Conservation (phyloP, 2,329 filamentous ascomycete species). For the Lasiodiplodia gonubiensis region DNA sequence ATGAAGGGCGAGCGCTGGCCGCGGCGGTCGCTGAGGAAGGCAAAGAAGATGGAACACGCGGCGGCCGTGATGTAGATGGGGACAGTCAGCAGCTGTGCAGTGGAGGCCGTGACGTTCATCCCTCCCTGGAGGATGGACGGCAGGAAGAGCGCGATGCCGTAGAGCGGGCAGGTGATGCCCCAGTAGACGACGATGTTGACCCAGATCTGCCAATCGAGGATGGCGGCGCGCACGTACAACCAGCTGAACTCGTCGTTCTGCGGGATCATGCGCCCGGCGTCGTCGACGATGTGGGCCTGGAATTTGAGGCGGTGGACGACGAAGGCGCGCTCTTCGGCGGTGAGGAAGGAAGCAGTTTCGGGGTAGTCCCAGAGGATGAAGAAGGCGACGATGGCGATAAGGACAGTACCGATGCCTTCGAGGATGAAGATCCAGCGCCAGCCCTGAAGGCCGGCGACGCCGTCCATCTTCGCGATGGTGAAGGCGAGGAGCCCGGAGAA, state of each 20-base stretch:
- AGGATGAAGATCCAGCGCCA: conserved; percentile 39
- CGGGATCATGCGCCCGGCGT: conserved; percentile 27
- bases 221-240: conserved; percentile 5
- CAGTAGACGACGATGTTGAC: conserved; percentile 16
- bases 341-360: conserved; percentile 33
- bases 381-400: conserved; percentile 34
- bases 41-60: conserved; percentile 35
- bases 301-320: conserved; percentile 34
- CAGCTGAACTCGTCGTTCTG: conserved; percentile 14
- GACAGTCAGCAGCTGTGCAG: conserved; percentile 40
- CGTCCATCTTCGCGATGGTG: conserved; percentile 64
- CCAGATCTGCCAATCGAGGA: conserved; percentile 21
- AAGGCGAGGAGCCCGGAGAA: conserved; percentile 63
- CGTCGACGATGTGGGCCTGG: conserved; percentile 1
- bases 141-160: conserved; percentile 46
- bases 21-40: conserved; percentile 36
- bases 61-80: conserved; percentile 38
- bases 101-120: conserved; percentile 37
- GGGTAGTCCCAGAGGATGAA: conserved; percentile 67
- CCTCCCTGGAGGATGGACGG: conserved; percentile 31
- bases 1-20: conserved; percentile 39
- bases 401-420: conserved; percentile 30
- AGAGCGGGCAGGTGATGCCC: conserved; percentile 32
- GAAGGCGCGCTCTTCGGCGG: conserved; percentile 37
- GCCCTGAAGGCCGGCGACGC: conserved; percentile 48